Evolutionary conservation across 306 rosid genomes (phyloP).

Genomic region (Inga laurina): DNA sequence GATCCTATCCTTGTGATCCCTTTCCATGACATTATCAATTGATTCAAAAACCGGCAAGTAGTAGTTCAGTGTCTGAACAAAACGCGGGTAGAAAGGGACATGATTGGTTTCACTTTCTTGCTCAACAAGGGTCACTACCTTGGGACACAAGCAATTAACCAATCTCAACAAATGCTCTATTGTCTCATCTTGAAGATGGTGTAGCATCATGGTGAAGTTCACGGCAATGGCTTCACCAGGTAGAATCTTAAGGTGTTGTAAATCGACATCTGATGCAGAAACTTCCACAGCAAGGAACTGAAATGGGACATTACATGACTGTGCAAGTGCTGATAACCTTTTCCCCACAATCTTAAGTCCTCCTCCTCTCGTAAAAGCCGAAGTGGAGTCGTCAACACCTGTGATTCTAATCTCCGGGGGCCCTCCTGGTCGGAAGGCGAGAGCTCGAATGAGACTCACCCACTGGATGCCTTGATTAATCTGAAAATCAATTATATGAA

Average conservation of each 20-base stretch:
- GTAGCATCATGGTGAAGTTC: constrained; percentile 75
- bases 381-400: constrained; percentile 70
- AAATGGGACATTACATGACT: constrained; percentile 64
- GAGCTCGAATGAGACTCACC: constrained; percentile 76
- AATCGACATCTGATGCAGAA: constrained; percentile 52
- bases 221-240: constrained; percentile 77
- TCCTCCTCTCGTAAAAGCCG: constrained; percentile 80
- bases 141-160: constrained; percentile 70
- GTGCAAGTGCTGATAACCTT: constrained; percentile 62
- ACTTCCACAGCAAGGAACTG: constrained; percentile 61
- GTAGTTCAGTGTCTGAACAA: constrained; percentile 67
- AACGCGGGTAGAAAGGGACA: constrained; percentile 69
- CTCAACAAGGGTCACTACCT: constrained; percentile 89
- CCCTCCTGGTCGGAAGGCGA: constrained; percentile 72
- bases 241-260: constrained; percentile 58
- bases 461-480: constrained; percentile 86
- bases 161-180: constrained; percentile 59
- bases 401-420: constrained; percentile 80
- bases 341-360: constrained; percentile 70
- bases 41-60: constrained; percentile 72
- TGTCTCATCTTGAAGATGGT: constrained; percentile 83
- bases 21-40: constrained; percentile 64
- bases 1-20: constrained; percentile 77
- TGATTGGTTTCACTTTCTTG: constrained; percentile 72
- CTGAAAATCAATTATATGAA: constrained; percentile 93